Conservation (phyloP, 2,329 filamentous ascomycete species). For the Clonostachys solani region DNA sequence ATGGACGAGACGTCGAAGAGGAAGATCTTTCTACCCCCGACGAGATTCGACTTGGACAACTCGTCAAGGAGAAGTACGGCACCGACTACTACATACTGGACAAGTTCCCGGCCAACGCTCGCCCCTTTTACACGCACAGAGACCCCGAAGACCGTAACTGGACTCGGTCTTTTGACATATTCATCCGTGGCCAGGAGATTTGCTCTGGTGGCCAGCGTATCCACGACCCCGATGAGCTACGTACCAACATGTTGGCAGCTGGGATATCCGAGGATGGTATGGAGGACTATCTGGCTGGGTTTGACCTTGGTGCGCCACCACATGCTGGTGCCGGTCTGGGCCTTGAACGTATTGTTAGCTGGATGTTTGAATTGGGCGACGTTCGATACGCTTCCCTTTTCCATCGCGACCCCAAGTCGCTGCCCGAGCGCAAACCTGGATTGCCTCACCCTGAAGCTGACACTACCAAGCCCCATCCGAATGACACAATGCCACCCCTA, state of each 20-base stretch:
- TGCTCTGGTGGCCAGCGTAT: conserved; percentile 92
- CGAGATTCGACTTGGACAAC: conserved; percentile 78
- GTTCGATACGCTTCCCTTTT: conserved; percentile 86
- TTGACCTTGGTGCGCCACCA: conserved; percentile 83
- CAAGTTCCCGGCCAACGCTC: conserved; percentile 80
- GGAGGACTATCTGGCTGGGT: conserved; percentile 86
- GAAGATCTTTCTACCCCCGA: conserved; percentile 84
- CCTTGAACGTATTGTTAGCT: conserved; percentile 82
- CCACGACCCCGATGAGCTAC: conserved; percentile 71
- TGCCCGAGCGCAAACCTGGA: conserved; percentile 62
- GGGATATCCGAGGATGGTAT: conserved; percentile 78
- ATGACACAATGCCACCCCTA: conserved; percentile 62
- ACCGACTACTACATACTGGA: conserved; percentile 94
- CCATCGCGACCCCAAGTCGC: conserved; percentile 82
- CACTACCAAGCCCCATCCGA: conserved; percentile 49
- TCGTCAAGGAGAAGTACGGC: conserved; percentile 80
- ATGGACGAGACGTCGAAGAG: conserved; percentile 67
- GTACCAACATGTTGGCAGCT: conserved; percentile 69
- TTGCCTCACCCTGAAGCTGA: conserved; percentile 87
- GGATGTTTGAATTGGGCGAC: conserved; percentile 81
- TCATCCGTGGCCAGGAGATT: conserved; percentile 89
- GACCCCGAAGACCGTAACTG: conserved; percentile 67
- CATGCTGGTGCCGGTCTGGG: conserved; percentile 90
- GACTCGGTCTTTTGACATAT: conserved; percentile 95
- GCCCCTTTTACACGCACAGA: conserved; percentile 89